These are phyloP conservation scores for Xylariaceae sp. DNA, from an alignment of 2,329 filamentous ascomycete genomes.

Conservation along the genomic window DNA sequence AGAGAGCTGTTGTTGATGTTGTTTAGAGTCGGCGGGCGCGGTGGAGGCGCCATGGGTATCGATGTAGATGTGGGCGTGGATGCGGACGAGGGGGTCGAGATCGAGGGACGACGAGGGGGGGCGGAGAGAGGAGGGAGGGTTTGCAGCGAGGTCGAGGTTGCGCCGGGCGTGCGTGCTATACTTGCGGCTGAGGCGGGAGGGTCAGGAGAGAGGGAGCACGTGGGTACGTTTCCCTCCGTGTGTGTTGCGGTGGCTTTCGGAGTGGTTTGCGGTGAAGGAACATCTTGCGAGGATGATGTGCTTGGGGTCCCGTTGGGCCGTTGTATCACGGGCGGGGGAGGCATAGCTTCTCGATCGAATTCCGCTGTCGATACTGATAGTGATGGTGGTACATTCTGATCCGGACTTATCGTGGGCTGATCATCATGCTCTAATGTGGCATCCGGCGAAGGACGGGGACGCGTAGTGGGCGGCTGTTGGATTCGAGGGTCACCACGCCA, in stretches of 20 bases:
- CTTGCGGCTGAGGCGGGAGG: slow-evolving; percentile 34
- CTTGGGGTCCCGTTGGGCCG: slow-evolving; percentile 8
- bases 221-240: slow-evolving; percentile 43
- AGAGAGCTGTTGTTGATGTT: slow-evolving; percentile 19
- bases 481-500: slow-evolving; percentile 36
- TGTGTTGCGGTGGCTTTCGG: slow-evolving; percentile 49
- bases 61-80: not conserved
- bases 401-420: not conserved
- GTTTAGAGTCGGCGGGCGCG: slow-evolving; percentile 32
- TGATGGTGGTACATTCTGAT: slow-evolving; percentile 9
- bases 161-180: slow-evolving; percentile 22
- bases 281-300: slow-evolving; percentile 5
- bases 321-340: slow-evolving; percentile 36
- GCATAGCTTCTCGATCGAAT: slow-evolving; percentile 42
- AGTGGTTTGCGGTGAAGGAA: slow-evolving; percentile 47
- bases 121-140: slow-evolving; percentile 20
- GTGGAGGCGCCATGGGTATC: slow-evolving; percentile 27
- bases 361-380: slow-evolving; percentile 13
- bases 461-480: slow-evolving; percentile 30
- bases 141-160: slow-evolving; percentile 7
- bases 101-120: slow-evolving; percentile 12
- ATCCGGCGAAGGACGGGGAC: slow-evolving; percentile 12
- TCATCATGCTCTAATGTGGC: not conserved
- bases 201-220: slow-evolving; percentile 47
- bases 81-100: slow-evolving; percentile 8